phyloP scores from a whole-genome alignment of 108 stramenopile species.

The Discostella pseudostelligera region DNA sequence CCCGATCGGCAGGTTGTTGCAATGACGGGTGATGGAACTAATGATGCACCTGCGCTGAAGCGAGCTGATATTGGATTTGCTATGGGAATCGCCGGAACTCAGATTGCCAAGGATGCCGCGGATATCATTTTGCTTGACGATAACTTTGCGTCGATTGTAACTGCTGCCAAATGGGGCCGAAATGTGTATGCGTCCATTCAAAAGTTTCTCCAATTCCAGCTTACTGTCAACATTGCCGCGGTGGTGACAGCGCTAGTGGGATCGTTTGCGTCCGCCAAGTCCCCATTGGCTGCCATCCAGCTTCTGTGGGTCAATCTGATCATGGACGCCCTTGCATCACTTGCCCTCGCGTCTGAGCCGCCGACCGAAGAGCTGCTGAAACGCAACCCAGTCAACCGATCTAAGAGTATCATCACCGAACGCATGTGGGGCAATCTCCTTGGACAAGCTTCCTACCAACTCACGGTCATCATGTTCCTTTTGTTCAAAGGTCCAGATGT shows the following conservation, averaged over 20 bases:
- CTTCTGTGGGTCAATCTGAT: conserved; percentile 98
- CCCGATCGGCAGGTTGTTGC: conserved; percentile 93
- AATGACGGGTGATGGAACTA: conserved; percentile 99
- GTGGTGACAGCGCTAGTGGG: conserved; percentile 90
- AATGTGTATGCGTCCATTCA: conserved; percentile 96
- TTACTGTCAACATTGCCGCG: conserved; percentile 95
- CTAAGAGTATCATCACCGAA: conserved; percentile 77
- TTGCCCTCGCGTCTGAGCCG: conserved; percentile 95
- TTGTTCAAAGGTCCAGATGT: conserved; percentile 63
- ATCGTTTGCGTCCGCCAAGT: conserved; percentile 78
- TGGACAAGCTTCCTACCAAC: conserved; percentile 86
- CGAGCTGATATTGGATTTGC: conserved; percentile 97
- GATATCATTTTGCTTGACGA: conserved; percentile 95
- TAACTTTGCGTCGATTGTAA: conserved; percentile 97
- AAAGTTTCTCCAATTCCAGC: conserved; percentile 98
- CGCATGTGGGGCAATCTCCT: conserved; percentile 93
- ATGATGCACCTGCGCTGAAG: conserved; percentile 98
- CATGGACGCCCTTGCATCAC: conserved; percentile 97
- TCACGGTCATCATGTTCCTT: conserved; percentile 70
- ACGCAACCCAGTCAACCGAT: conserved; percentile 53
- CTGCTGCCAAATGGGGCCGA: conserved; percentile 97
- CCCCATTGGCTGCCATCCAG: conserved; percentile 94
- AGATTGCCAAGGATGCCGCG: conserved; percentile 95
- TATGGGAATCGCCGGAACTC: conserved; percentile 97
- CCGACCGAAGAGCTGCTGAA: conserved; percentile 82